Evolutionary conservation across 2,329 filamentous ascomycete genomes (phyloP).

Genomic region (Clonostachys rosea): DNA sequence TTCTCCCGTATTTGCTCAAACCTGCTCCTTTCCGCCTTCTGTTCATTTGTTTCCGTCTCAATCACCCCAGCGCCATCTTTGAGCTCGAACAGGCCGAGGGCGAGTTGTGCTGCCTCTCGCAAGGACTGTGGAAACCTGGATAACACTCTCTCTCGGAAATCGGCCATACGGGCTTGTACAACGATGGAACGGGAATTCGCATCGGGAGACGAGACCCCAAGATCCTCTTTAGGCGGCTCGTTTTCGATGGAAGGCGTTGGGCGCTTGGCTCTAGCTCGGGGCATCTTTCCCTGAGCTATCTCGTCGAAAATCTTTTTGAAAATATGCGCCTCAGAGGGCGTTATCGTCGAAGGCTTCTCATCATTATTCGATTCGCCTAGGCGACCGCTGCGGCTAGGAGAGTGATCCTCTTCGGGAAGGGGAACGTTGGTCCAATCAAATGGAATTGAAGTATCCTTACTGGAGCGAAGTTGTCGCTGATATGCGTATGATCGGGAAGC

Average conservation of each 20-base stretch:
- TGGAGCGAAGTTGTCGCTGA: not conserved
- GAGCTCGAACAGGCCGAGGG: slow-evolving; percentile 29
- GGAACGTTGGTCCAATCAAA: slow-evolving; percentile 39
- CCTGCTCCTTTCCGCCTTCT: slow-evolving; percentile 22
- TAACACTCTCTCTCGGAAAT: slow-evolving; percentile 27
- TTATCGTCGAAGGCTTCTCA: slow-evolving; percentile 42
- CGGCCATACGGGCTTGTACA: slow-evolving; percentile 21
- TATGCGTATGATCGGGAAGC: too few relatives aligned
- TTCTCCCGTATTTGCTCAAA: slow-evolving; percentile 30
- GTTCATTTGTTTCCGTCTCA: slow-evolving; percentile 21
- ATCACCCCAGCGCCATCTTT: slow-evolving; percentile 17
- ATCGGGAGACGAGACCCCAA: not conserved
- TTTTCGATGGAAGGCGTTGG: not conserved
- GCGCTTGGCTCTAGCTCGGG: slow-evolving; percentile 9
- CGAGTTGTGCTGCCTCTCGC: slow-evolving; percentile 29
- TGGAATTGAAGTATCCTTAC: slow-evolving; percentile 32
- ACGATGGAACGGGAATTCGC: slow-evolving; percentile 18
- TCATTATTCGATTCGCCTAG: not conserved
- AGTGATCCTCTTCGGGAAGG: slow-evolving; percentile 9
- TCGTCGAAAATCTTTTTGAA: slow-evolving; percentile 53
- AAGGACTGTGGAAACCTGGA: slow-evolving; percentile 30
- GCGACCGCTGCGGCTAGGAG: not conserved
- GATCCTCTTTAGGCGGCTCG: not conserved
- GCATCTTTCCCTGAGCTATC: slow-evolving; percentile 27
- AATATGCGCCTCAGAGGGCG: slow-evolving; percentile 49